phyloP scores from a whole-genome alignment of 31 red algal genomes.

The Odonthalia washingtoniensis region DNA sequence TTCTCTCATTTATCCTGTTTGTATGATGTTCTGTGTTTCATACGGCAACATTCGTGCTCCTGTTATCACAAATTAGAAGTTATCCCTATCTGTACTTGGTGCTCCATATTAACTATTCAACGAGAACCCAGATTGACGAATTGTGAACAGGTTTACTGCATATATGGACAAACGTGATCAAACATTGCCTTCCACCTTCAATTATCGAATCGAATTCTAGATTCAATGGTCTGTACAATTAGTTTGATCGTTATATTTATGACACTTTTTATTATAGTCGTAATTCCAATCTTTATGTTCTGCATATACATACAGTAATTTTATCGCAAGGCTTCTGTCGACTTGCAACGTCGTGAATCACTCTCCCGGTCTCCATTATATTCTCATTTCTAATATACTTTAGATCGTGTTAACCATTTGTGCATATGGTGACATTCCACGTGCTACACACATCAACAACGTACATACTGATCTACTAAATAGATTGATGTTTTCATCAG shows the following conservation, averaged over 20 bases:
- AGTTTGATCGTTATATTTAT: slow-evolving; percentile 65
- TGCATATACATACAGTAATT: slow-evolving; percentile 75
- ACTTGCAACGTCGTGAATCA: slow-evolving; percentile 85
- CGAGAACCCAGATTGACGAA: slow-evolving; percentile 82
- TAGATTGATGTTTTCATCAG: slow-evolving; percentile 57
- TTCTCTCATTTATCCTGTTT: slow-evolving; percentile 37
- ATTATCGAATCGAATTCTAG: slow-evolving; percentile 45
- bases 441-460: slow-evolving; percentile 49
- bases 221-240: slow-evolving; percentile 58
- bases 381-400: slow-evolving; percentile 86
- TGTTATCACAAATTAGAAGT: slow-evolving; percentile 75
- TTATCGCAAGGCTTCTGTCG: slow-evolving; percentile 83
- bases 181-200: slow-evolving; percentile 60
- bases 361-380: slow-evolving; percentile 85
- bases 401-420: slow-evolving; percentile 94
- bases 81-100: slow-evolving; percentile 84
- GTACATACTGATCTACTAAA: slow-evolving; percentile 65
- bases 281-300: slow-evolving; percentile 62
- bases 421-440: slow-evolving; percentile 76
- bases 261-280: slow-evolving; percentile 65
- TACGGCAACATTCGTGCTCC: slow-evolving; percentile 81
- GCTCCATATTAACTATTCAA: slow-evolving; percentile 92
- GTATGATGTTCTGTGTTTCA: slow-evolving; percentile 48
- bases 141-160: slow-evolving; percentile 91
- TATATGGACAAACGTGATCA: slow-evolving; percentile 91